Evolutionary conservation across 306 rosid genomes (phyloP), one percentile per base, ranked within the genome.

Genomic region (Cicer bijugum): DNA sequence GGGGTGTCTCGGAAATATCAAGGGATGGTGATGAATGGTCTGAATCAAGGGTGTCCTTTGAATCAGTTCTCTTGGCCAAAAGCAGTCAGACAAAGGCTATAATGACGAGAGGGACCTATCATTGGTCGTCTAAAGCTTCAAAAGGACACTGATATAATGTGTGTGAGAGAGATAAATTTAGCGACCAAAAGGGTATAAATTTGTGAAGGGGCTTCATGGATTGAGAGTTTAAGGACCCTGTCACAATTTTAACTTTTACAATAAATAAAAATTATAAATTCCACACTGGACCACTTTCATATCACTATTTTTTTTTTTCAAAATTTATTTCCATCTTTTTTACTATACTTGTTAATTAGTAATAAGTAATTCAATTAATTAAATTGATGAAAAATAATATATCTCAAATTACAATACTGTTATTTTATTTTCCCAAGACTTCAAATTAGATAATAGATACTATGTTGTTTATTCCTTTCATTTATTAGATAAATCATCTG

Each of bases 11-110:
- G 95, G 95, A 86, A 91, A 83, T 89, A 82, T 84, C 76, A 82
- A 8, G 9, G 82, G 83, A 78, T 85, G 85, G 91, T 33, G 86
- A 79, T 91, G 99, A 91, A 84, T 91, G 75, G 99, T 91, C 99
- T 9, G 81, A 46, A 75, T 95, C 97, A 80, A 80, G 8, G 69
- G 87, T 82, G 97, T 91, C 97, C 97, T 90, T 91, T 80, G 93
- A 91, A 90, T 91, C 99, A 90, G 96, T 91, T 87, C 91, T 80
- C 81, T 81, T 57, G 85, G 75, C 86, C 85, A 81, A 88, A 91
- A 88, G 92, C 92, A 88, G 99, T 94, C 93, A 88, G 99, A 90
- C 93, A 83, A 75, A 80, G 89, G 89, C 87, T 83, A 85, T 90
- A 74, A 91, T 91, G 84, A 82, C 84, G 97, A 91, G 86, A 85